Percentiles rank a stretch among this genome's conserved stretches.
Evolutionary conservation across 768 basidiomycete genomes (phyloP).

Genomic region (Roridomyces roridus): DNA sequence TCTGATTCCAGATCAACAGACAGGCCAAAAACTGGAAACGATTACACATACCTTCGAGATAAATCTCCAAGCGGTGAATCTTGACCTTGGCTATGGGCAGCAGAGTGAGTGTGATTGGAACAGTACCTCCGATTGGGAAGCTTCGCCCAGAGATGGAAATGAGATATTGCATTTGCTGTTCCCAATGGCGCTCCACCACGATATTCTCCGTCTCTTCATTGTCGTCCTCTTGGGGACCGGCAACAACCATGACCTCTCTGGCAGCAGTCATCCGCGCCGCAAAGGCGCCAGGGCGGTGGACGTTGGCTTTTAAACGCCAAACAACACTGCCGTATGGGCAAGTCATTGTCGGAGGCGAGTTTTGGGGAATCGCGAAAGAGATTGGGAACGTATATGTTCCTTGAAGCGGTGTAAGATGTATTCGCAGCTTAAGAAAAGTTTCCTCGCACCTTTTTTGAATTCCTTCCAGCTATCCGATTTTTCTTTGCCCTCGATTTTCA

Average conservation of each 20-base stretch:
- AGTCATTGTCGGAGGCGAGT: constrained; percentile 77
- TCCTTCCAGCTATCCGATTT: constrained; percentile 76
- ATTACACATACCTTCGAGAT: constrained; percentile 74
- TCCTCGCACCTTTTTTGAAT: constrained; percentile 77
- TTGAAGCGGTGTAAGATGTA: too few species aligned
- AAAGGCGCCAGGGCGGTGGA: constrained; percentile 85
- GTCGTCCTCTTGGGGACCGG: constrained; percentile 81
- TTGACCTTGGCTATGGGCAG: constrained; percentile 87
- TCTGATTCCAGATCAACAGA: constrained; percentile 50
- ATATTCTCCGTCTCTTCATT: constrained; percentile 85
- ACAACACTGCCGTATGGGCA: constrained; percentile 77
- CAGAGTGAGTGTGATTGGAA: constrained; percentile 82
- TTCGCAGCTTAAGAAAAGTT: neutral
- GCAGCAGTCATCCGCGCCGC: constrained; percentile 70
- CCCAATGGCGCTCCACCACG: constrained; percentile 90
- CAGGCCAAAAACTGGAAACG: neutral
- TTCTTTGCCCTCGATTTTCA: constrained; percentile 46
- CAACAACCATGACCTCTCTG: constrained; percentile 77
- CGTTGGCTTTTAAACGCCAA: constrained; percentile 84
- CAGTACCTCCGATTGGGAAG: constrained; percentile 72
- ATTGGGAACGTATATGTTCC: constrained; percentile 96
- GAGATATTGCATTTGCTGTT: constrained; percentile 83
- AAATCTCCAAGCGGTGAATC: constrained; percentile 72
- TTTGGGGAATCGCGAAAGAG: constrained; percentile 83
- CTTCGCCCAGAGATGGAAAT: constrained; percentile 76